Conservation (phyloP, 1,284 basidiomycete genomes). For the Cystobasidium pallidum region DNA sequence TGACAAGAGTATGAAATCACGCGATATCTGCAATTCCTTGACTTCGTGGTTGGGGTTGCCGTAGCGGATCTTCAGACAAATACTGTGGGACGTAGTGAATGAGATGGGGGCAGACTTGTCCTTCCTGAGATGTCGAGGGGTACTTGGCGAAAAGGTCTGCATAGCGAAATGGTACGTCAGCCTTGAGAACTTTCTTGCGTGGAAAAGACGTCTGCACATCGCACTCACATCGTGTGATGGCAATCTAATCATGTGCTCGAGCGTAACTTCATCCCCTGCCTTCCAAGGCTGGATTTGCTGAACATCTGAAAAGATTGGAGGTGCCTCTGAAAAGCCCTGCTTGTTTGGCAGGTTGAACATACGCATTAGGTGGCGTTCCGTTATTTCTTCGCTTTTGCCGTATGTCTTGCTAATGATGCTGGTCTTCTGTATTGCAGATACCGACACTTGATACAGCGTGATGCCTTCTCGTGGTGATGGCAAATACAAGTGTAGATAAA, state of each 20-base stretch:
- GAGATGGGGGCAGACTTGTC: slow-evolving; percentile 1
- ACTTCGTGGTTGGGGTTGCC: neutral
- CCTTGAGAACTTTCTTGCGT: too few relatives aligned
- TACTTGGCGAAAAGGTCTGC: slow-evolving; percentile 27
- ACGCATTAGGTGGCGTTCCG: slow-evolving; percentile 12
- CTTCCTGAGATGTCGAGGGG: slow-evolving; percentile 4
- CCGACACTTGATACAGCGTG: slow-evolving; percentile 17
- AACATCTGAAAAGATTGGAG: slow-evolving; percentile 5
- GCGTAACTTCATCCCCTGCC: slow-evolving; percentile 16
- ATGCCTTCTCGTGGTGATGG: slow-evolving; percentile 11
- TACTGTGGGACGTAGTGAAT: slow-evolving; percentile 6
- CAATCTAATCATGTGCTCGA: slow-evolving; percentile 22
- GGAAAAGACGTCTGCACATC: neutral
- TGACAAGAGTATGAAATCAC: slow-evolving; percentile 16
- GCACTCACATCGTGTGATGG: slow-evolving; percentile 17
- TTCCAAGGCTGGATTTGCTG: slow-evolving; percentile 15
- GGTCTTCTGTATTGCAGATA: slow-evolving; percentile 17
- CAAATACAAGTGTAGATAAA: slow-evolving; percentile 20
- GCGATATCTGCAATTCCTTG: slow-evolving; percentile 26
- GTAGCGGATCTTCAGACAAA: slow-evolving; percentile 18
- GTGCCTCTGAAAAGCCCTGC: slow-evolving; percentile 19
- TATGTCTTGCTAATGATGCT: slow-evolving; percentile 4
- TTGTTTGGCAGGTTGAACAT: slow-evolving; percentile 29
- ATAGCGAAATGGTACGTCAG: too few relatives aligned
- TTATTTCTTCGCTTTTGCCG: neutral